These are phyloP conservation scores for Penicillium pulvis DNA, from an alignment of 495 filamentous ascomycete genomes.

Conservation along the genomic window DNA sequence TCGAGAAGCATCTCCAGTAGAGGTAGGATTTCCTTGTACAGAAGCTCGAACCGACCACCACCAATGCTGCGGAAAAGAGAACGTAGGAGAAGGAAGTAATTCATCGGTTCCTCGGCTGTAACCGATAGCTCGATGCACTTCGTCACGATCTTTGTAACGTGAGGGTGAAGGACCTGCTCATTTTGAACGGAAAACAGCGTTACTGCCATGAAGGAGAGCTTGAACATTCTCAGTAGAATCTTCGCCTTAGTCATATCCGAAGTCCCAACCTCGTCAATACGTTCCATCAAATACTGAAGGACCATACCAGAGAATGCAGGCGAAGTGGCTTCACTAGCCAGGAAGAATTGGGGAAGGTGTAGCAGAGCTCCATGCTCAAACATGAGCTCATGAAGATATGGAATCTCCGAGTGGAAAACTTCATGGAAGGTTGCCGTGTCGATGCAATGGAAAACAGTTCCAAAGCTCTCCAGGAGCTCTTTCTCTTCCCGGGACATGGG, in stretches of 20 bases:
- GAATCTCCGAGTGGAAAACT: constrained; percentile 96
- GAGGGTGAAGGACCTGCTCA: constrained; percentile 90
- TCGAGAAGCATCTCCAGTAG: constrained; percentile 96
- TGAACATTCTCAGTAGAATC: constrained; percentile 92
- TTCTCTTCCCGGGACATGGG: constrained; percentile 95
- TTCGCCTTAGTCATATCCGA: constrained; percentile 87
- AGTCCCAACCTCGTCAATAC: constrained; percentile 91
- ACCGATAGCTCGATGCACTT: constrained; percentile 95
- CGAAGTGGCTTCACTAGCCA: constrained; percentile 95
- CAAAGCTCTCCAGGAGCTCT: constrained; percentile 95
- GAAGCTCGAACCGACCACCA: constrained; percentile 92
- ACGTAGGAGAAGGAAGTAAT: constrained; percentile 92
- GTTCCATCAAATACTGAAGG: constrained; percentile 93
- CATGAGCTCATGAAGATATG: constrained; percentile 94
- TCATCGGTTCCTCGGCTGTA: constrained; percentile 95
- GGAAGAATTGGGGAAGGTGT: constrained; percentile 96
- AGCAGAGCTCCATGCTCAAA: constrained; percentile 93
- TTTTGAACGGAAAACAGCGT: constrained; percentile 94
- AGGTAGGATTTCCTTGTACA: constrained; percentile 97
- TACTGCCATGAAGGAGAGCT: constrained; percentile 99
- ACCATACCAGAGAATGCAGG: constrained; percentile 98
- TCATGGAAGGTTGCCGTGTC: constrained; percentile 98
- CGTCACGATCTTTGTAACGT: constrained; percentile 94
- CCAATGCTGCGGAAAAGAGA: constrained; percentile 96
- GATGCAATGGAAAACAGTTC: constrained; percentile 97